Base-by-base conservation (phyloP, 306 rosid genomes). In the Luffa acutangula region DNA sequence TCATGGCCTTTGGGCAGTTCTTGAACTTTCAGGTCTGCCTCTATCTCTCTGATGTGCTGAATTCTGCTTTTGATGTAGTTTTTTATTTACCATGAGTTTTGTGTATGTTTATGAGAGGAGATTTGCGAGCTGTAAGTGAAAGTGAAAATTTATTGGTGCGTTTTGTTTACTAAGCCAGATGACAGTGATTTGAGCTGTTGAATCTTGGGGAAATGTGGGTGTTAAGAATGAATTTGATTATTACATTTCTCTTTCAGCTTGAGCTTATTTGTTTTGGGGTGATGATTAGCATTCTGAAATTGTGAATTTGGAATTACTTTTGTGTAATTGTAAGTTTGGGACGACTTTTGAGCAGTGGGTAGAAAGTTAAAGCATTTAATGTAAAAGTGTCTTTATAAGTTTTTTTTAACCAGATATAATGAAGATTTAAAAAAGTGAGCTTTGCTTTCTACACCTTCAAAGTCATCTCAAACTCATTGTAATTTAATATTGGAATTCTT, bases 1-100 rank as follows among this genome's bases (percentile, higher is more conserved):
- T 95, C 42, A 71, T 95, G 62, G 83, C 79, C 75, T 91, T 92
- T 82, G 97, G 98, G 42, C 97, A 92, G 79, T 91, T 91, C 81
- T 92, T 95, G 42, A 92, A 95, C 84, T n/a, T 87, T 89, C 88
- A 90, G 91, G 98, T 91, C 13, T 9, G 33, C 18, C n/a, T 41
- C 34, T 58, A 5, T 31, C 70, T 62, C 41, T 51, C 46, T 58
- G 58, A 46, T 72, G n/a, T 46, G 18, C 75, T 69, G 75, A 67
- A 20, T 2, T 53, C 34, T 54, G 78, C 15, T 15, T 20, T 17
- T 36, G 18, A 7, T 8, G 42, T 49, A 25, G 20, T 66, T 5
- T 43, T 25, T 41, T 37, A 34, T n/a, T 57, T 41, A 31, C 39
- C 18, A 11, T 70, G 14, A 20, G 4, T 72, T 70, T 37, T 64